Base-by-base conservation (phyloP, 257 asterid species). In the Primulina eburnea region DNA sequence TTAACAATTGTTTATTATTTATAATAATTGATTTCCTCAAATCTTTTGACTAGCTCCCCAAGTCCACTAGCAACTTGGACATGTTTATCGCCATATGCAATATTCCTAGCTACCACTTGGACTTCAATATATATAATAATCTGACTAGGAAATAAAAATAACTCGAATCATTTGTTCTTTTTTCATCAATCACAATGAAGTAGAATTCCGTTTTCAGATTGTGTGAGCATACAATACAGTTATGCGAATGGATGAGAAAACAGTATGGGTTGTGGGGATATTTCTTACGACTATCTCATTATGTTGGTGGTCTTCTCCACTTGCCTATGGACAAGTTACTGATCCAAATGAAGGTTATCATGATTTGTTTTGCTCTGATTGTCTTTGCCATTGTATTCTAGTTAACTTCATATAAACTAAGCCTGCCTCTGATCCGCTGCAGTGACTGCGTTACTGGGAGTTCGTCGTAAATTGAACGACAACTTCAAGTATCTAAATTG, bases 331-430 rank as follows among this genome's bases (percentile, higher is more conserved):
- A 14, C 79, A 72, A 60, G 62, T 82, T 68, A 79, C 87, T 69
- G 81, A 79, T 74, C 82, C 81, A 67, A 61, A 10, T 33, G 87
- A 82, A 82, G 82, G 84, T 82, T 57, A 8, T n/a, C n/a, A n/a
- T 68, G 14, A 12, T 67, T 20, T 67, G 32, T 14, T 53, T 24
- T 24, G 26, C 26, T 24, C 26, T 24, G 26, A 24, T 24, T 12
- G 7, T 38, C 20, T 47, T 57, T 26, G 59, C 34, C 57, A 9
- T 10, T 57, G 52, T 21, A 62, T 35, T 68, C 30, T 28, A 3
- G 30, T 28, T 28, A 28, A 1, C 4, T 28, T 28, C 30, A 28
- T 66, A 17, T 53, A 5, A 14, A 3, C 0, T n/a, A 6, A 57
- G 3, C 8, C 7, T 4, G 30, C 30, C 30, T 28, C 30, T 55